Evolutionary conservation across 2,329 filamentous ascomycete species (phyloP), one percentile per base, ranked within the genome.

Genomic region (Anthostomella pinea): DNA sequence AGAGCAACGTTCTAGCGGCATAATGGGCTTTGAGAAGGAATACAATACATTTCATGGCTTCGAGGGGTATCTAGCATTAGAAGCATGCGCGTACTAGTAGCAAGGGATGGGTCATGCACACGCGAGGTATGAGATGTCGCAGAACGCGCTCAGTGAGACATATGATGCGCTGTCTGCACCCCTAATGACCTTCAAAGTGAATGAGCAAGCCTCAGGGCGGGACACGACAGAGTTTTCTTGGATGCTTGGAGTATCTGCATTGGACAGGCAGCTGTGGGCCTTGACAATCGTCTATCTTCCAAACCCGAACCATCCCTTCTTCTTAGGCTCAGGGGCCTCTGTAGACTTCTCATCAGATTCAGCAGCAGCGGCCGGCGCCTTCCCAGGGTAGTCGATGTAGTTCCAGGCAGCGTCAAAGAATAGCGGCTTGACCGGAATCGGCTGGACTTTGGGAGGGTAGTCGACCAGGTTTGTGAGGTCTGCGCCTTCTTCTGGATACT

Each of bases 351-450:
- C 39, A 27, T 56, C 46, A 7, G 48, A 41, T 24, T 57, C 50
- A 4, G 49, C 48, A 9, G 59, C 49, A 4, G 52, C 44, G 18
- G 60, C 58, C 6, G 59, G 57, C 20, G 63, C 50, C 51, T 79
- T 79, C 21, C 81, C 81, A 0, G 90, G 89, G 58, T 98, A 98
- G 31, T 88, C 81, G 45, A 98, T 90, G 60, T 96, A 97, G 60
- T 97, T 97, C 86, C 88, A 98, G 8, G 93, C 93, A 6, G 95
- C 84, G 58, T 98, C 93, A 41, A 97, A 79, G 72, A 97, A 97
- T 21, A 97, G 73, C 18, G 93, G 93, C 69, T 98, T 98, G 34
- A 95, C 84, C 0, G 93, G 89, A 24, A 97, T 80, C 2, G 85
- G 75, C 44, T 87, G 80, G 49, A 96, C 68, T 57, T 81, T 85